Evolutionary conservation across 202 grass and related monocot species (phyloP).

Genomic region (Digitaria exilis): DNA sequence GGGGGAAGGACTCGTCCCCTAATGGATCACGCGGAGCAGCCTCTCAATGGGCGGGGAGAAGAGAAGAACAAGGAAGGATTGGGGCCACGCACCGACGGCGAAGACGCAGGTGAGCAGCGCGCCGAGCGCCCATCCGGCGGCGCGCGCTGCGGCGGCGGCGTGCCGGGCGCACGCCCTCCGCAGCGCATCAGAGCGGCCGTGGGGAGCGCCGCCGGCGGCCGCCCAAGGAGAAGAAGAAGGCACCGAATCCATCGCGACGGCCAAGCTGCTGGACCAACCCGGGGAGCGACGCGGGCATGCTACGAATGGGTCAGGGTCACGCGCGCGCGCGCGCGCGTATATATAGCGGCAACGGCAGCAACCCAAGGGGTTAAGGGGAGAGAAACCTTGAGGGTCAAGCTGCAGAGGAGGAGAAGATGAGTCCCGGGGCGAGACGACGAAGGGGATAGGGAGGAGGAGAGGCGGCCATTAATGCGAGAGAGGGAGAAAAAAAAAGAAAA

Average conservation of each 20-base stretch:
- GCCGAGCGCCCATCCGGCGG: conserved; percentile 48
- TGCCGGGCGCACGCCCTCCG: conserved; percentile 33
- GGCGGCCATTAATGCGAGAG: not conserved
- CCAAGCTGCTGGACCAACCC: not conserved
- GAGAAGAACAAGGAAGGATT: not conserved
- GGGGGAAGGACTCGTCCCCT: not conserved
- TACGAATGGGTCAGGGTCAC: not conserved
- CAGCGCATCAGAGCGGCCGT: conserved; percentile 28
- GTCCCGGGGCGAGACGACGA: not conserved
- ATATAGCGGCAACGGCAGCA: conserved; percentile 3
- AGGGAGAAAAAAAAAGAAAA: no score
- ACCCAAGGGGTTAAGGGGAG: not conserved
- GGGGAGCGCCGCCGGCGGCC: not conserved
- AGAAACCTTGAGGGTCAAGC: conserved; percentile 38
- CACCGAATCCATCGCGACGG: conserved; percentile 39
- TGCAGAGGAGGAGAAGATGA: not conserved
- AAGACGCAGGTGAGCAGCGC: conserved; percentile 72
- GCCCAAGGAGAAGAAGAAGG: not conserved
- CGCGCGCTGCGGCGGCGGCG: conserved; percentile 33
- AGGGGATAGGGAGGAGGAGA: not conserved
- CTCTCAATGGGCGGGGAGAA: not conserved
- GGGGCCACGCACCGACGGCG: conserved; percentile 57
- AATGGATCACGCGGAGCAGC: not conserved
- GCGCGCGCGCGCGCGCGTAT: not conserved
- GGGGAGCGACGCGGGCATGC: not conserved